Conservation (phyloP, 176 grass and related monocot species). For the Oryza coarctata region DNA sequence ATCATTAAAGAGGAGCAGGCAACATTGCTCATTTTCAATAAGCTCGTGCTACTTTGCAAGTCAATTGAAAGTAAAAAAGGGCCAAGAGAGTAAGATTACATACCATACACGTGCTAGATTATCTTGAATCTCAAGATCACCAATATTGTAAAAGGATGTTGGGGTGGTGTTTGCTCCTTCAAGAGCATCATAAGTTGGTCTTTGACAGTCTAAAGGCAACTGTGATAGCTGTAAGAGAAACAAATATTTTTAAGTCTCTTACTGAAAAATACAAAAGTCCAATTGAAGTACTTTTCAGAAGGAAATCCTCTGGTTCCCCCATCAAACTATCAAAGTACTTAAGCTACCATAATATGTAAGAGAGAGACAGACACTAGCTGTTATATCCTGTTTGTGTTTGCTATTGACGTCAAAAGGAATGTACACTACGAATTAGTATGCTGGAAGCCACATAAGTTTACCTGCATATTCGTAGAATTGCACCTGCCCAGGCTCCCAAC, state of each 20-base stretch:
- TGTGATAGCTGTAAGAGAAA: constrained; percentile 72
- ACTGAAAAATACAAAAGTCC: constrained; percentile 4
- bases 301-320: background rate
- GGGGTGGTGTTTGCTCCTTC: constrained; percentile 75
- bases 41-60: background rate
- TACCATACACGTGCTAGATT: constrained; percentile 92
- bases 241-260: background rate
- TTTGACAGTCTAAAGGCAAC: constrained; percentile 73
- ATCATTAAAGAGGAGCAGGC: background rate
- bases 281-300: constrained; percentile 13
- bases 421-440: background rate
- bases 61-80: constrained; percentile 11
- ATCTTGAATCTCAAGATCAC: constrained; percentile 94
- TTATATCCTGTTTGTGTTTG: background rate
- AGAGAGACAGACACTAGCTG: background rate
- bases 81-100: constrained; percentile 31
- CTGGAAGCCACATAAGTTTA: constrained; percentile 14
- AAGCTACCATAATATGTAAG: constrained; percentile 3
- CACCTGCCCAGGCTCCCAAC: constrained; percentile 86
- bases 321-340: constrained; percentile 19
- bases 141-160: constrained; percentile 91
- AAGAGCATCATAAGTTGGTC: constrained; percentile 76
- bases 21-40: constrained; percentile 13
- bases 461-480: constrained; percentile 99
- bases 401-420: background rate